Evolutionary conservation across 2,329 filamentous ascomycete genomes (phyloP).

Genomic region (Botrytis elliptica): DNA sequence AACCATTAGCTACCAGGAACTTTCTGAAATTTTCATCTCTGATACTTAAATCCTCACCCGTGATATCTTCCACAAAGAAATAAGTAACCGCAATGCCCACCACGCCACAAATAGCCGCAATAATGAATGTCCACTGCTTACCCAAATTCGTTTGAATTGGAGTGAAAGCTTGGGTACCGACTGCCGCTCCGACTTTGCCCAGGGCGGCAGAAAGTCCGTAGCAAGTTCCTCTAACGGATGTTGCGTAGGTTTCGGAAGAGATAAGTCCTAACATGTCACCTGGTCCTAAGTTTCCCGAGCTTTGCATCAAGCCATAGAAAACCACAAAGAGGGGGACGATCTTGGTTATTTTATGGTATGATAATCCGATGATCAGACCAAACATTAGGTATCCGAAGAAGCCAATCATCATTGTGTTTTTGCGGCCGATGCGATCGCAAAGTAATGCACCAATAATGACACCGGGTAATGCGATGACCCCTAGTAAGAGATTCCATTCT

Average conservation of each 20-base stretch:
- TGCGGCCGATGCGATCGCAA: constrained; percentile 49
- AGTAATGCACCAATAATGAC: constrained; percentile 50
- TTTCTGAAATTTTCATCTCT: constrained; percentile 47
- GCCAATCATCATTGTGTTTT: constrained; percentile 51
- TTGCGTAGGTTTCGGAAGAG: constrained; percentile 52
- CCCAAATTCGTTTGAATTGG: constrained; percentile 48
- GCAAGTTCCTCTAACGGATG: constrained; percentile 51
- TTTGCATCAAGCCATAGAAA: constrained; percentile 53
- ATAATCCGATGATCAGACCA: constrained; percentile 51
- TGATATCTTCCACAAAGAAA: constrained; percentile 48
- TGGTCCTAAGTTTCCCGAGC: constrained; percentile 50
- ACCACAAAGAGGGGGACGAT: constrained; percentile 52
- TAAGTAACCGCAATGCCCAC: constrained; percentile 48
- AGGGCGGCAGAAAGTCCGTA: constrained; percentile 52
- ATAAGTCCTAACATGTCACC: constrained; percentile 52
- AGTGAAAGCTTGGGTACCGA: constrained; percentile 52
- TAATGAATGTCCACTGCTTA: constrained; percentile 52
- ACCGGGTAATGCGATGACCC: constrained; percentile 47
- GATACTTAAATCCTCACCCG: constrained; percentile 45
- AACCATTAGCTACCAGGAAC: constrained; percentile 47
- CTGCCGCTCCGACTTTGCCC: constrained; percentile 51
- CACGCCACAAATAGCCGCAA: constrained; percentile 51
- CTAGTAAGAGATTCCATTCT: constrained; percentile 50
- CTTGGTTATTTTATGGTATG: constrained; percentile 49
- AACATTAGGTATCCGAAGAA: constrained; percentile 52